Evolutionary conservation across 441 rosid genomes (phyloP).

Genomic region (Raphanus hybrid): DNA sequence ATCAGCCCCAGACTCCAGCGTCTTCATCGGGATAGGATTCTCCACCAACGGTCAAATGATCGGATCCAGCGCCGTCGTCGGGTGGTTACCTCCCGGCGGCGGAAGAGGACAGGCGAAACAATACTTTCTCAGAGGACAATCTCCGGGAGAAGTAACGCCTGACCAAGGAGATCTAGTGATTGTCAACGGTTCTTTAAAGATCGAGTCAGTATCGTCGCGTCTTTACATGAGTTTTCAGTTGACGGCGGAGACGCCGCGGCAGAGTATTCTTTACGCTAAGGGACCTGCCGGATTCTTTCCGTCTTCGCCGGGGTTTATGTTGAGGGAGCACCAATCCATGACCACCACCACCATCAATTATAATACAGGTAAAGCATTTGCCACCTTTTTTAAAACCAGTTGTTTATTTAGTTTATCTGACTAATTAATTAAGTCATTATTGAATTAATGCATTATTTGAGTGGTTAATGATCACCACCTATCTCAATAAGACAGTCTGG

Average conservation of each 20-base stretch:
- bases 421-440: constrained; percentile 17
- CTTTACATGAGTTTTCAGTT: constrained; percentile 71
- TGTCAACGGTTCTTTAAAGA: constrained; percentile 40
- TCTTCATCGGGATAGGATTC: constrained; percentile 77
- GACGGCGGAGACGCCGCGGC: constrained; percentile 49
- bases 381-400: neutral
- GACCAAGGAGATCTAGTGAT: constrained; percentile 61
- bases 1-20: constrained; percentile 56
- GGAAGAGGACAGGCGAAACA: constrained; percentile 41
- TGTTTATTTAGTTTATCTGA: neutral
- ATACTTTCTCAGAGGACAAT: constrained; percentile 56
- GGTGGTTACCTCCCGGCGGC: constrained; percentile 63
- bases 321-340: constrained; percentile 59
- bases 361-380: constrained; percentile 53
- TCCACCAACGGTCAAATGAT: constrained; percentile 64
- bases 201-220: constrained; percentile 54
- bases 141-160: constrained; percentile 48
- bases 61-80: constrained; percentile 82
- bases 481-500: neutral
- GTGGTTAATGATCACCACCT: neutral
- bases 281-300: constrained; percentile 66
- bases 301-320: constrained; percentile 43
- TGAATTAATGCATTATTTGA: constrained; percentile 10
- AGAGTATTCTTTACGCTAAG: constrained; percentile 56
- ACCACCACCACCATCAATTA: constrained; percentile 60